Conservation (phyloP, 2,329 filamentous ascomycete species). For the Dothideomycetes sp. region DNA sequence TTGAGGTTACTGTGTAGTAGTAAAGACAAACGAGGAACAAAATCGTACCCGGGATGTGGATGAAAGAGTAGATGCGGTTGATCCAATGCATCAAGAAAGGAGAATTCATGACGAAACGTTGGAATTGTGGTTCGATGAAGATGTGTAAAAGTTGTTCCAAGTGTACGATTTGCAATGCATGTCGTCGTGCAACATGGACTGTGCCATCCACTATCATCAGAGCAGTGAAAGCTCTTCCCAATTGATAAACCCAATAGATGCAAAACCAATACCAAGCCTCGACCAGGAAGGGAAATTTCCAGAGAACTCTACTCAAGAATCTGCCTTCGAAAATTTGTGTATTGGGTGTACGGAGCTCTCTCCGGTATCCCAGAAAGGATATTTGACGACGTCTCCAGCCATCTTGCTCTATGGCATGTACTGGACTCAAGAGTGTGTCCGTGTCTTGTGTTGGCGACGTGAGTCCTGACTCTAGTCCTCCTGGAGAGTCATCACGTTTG, state of each 20-base stretch:
- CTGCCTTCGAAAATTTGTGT: slow-evolving; percentile 51
- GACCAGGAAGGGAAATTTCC: slow-evolving; percentile 60
- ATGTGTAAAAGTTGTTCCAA: slow-evolving; percentile 56
- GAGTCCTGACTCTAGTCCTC: slow-evolving; percentile 33
- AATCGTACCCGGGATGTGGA: slow-evolving; percentile 69
- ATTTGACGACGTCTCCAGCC: slow-evolving; percentile 44
- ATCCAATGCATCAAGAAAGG: slow-evolving; percentile 56
- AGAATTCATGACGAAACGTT: slow-evolving; percentile 47
- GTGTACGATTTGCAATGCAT: slow-evolving; percentile 59
- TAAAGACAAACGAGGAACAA: slow-evolving; percentile 59
- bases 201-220: slow-evolving; percentile 59
- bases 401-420: too few species aligned
- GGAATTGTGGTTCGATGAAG: slow-evolving; percentile 56
- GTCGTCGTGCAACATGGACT: slow-evolving; percentile 57
- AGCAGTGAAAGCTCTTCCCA: slow-evolving; percentile 63
- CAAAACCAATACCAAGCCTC: slow-evolving; percentile 72
- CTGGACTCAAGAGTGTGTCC: slow-evolving; percentile 28
- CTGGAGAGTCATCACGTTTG: slow-evolving; percentile 27
- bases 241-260: slow-evolving; percentile 71
- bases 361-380: slow-evolving; percentile 36
- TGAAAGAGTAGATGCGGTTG: slow-evolving; percentile 66
- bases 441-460: slow-evolving; percentile 27
- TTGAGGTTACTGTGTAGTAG: slow-evolving; percentile 59
- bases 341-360: slow-evolving; percentile 50
- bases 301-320: slow-evolving; percentile 54